Evolutionary conservation across 768 basidiomycete genomes (phyloP), one percentile per base, ranked within the genome.

Genomic region (Nidularia pulvinata): DNA sequence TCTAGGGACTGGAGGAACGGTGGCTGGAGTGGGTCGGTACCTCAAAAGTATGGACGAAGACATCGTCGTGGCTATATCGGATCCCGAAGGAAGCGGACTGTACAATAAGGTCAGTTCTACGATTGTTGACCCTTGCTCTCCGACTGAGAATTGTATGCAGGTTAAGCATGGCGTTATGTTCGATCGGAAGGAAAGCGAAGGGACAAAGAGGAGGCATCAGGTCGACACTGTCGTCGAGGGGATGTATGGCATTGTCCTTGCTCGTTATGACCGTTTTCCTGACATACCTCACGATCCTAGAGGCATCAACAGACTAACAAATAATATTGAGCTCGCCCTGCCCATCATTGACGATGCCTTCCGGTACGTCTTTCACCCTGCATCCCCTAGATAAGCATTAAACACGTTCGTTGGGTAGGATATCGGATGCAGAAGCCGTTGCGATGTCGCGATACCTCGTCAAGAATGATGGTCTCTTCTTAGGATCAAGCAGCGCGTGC

Each of bases 181-280:
- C 63, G 91, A 96, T 64, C 76, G 70, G n/a, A 91, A 82, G 57
- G 96, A 99, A 74, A 86, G 85, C 39, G 96, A 99, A 71, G 96
- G 97, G 5, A 96, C 88, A 7, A 94, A 92, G 63, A 72, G 97
- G 61, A 76, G 96, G 54, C 92, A 96, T 65, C 95, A 96, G 68
- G 93, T 98, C 11, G 96, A 98, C 63, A 96, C 95, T 0, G 85
- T 97, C 14, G 93, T 97, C n/a, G 92, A 93, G 71, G 91, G 92
- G 54, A 93, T 94, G 89, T 90, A 60, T 42, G 71, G 14, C 37
- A n/a, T n/a, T n/a, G n/a, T n/a, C n/a, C n/a, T n/a, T n/a, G n/a
- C n/a, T n/a, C n/a, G n/a, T n/a, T n/a, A n/a, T n/a, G n/a, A n/a
- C n/a, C n/a, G n/a, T n/a, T n/a, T n/a, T n/a, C n/a, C n/a, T n/a